Evolutionary conservation across 2,329 filamentous ascomycete species (phyloP).

Genomic region (Annulohypoxylon truncatum): DNA sequence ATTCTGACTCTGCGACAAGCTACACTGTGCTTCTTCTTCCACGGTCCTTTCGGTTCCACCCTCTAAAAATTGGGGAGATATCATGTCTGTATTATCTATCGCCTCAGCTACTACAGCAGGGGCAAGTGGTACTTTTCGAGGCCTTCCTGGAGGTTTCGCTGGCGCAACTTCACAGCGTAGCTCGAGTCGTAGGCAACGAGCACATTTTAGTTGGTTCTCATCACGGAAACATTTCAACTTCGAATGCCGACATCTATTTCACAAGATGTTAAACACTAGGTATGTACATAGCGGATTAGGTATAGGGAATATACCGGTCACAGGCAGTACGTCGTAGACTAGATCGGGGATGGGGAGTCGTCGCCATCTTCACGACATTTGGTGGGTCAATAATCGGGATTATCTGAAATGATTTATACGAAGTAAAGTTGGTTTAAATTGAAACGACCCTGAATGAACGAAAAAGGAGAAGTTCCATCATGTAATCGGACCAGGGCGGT

Average conservation of each 20-base stretch:
- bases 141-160: slow-evolving; percentile 33
- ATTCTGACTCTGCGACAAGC: not conserved
- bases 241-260: slow-evolving; percentile 33
- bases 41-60: not conserved
- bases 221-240: slow-evolving; percentile 37
- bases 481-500: slow-evolving; percentile 7
- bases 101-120: not conserved
- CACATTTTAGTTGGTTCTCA: slow-evolving; percentile 31
- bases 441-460: not conserved
- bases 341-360: slow-evolving; percentile 25
- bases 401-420: not conserved
- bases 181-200: slow-evolving; percentile 34
- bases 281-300: not conserved
- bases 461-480: slow-evolving; percentile 8
- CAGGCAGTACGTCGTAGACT: slow-evolving; percentile 39
- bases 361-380: slow-evolving; percentile 18
- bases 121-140: slow-evolving; percentile 22
- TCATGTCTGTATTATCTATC: not conserved
- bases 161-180: slow-evolving; percentile 34
- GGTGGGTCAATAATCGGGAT: not conserved
- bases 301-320: slow-evolving; percentile 30
- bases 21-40: not conserved
- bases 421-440: not conserved
- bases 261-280: slow-evolving; percentile 8
- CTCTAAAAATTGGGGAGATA: not conserved